Evolutionary conservation across 148 eudicot genomes (phyloP), one percentile per base, ranked within the genome.

Genomic region (Camellia sinensis): DNA sequence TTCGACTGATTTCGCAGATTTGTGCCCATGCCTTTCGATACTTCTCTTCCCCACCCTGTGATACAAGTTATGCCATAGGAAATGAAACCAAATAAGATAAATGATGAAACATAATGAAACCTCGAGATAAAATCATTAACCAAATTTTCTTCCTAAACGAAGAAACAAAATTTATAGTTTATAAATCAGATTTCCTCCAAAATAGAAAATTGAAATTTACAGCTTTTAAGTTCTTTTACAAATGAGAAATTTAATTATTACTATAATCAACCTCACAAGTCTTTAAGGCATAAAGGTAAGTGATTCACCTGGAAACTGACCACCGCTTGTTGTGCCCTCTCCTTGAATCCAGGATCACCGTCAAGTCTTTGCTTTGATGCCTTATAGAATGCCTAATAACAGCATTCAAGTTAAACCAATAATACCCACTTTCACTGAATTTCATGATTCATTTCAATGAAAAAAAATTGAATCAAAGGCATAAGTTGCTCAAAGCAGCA

Each of bases 251-350:
- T 13, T 4, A 52, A 15, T 21, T 59, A 74, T 54, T 9, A 73
- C 21, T 15, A 17, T 40, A 54, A 53, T 50, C 46, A 56, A 41
- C n/a, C 37, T 13, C 48, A 48, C 18, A 19, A 73, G 29, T 69
- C 21, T 52, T 69, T 40, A 40, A 62, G 67, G 9, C 6, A 63
- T 21, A 64, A 61, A 64, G 52, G 73, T 57, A 57, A 56, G 19
- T 83, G 59, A 80, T 74, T 81, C 83, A 97, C 99, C 98, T 97
- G 98, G 79, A 97, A 91, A 83, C 91, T 88, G 80, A 97, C 99
- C 61, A 94, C 99, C n/a, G 99, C 99, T 77, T 84, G 85, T 73
- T 94, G 99, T 46, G 99, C 96, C 82, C 88, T 90, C 88, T 92
- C 99, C 86, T 97, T 97, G 85, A 97, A 97, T 11, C 22, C 90